Evolutionary conservation across 352 stramenopile genomes (phyloP), one percentile per base, ranked within the genome.

Genomic region (Phytopythium oedochilum): DNA sequence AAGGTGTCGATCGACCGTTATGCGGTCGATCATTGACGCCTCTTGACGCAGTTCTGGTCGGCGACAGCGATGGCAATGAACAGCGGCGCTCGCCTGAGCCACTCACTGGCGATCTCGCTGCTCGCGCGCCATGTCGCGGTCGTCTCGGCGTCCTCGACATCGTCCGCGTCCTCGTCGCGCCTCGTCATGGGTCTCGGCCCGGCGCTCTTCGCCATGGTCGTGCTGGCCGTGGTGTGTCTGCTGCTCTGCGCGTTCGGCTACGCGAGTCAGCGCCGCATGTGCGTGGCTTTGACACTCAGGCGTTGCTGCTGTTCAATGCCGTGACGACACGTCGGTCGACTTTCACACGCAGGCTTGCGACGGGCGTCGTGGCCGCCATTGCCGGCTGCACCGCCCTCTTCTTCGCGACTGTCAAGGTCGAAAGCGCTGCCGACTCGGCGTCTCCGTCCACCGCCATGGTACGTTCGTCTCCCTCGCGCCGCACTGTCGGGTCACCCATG

Each of bases 321-420:
- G n/a, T n/a, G n/a, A n/a, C n/a, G n/a, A n/a, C n/a, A n/a, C n/a
- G n/a, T n/a, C n/a, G n/a, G n/a, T n/a, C n/a, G n/a, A n/a, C n/a
- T n/a, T n/a, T n/a, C n/a, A n/a, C n/a, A n/a, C n/a, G n/a, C 32
- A 79, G 70, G 20, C 53, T 68, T 40, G 55, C 67, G 14, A 28
- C 73, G 35, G 53, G 61, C 12, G 47, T 59, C 18, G 57, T 75
- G 34, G 31, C 61, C 2, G 47, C 69, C 36, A 50, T 75, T 44
- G 58, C 62, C 8, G 64, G 61, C 23, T 55, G 60, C 34, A 70
- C 57, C 0, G 38, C 55, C 22, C 53, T 80, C 23, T 80, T 80
- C 58, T 77, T 80, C 63, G 43, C 64, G 18, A 63, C 64, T 1
- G 64, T 75, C 45, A 69, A 57, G n/a, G 36, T 73, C 39, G 61